Conservation (phyloP, 1,284 basidiomycete species). For the Cryptococcus sp. region DNA sequence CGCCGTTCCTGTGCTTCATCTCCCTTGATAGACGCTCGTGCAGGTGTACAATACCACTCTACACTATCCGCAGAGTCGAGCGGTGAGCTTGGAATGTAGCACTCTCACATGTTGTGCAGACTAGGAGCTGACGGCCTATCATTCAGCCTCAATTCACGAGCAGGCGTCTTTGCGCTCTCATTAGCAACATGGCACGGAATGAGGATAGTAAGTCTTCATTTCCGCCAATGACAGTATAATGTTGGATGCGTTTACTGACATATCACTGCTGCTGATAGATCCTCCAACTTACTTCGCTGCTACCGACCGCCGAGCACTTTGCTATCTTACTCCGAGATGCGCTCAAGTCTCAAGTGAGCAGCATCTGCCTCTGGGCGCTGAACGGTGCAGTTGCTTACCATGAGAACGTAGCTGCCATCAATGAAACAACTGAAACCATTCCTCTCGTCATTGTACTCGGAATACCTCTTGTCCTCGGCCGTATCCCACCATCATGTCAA, state of each 20-base stretch:
- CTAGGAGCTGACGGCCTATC: background rate
- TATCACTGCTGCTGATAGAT: slow-evolving; percentile 61
- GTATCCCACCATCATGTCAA: background rate
- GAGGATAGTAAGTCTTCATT: slow-evolving; percentile 72
- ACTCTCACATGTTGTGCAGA: too few species aligned
- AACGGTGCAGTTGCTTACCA: background rate
- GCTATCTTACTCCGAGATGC: slow-evolving; percentile 85
- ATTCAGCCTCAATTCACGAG: slow-evolving; percentile 70
- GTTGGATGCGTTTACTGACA: background rate
- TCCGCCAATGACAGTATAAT: too few species aligned
- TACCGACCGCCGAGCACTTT: slow-evolving; percentile 93
- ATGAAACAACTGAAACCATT: slow-evolving; percentile 95
- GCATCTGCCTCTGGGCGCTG: background rate
- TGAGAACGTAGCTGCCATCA: slow-evolving; percentile 65
- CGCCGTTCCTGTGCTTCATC: slow-evolving; percentile 87
- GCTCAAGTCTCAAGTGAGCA: slow-evolving; percentile 72
- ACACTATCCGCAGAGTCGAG: slow-evolving; percentile 93
- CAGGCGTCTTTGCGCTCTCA: slow-evolving; percentile 92
- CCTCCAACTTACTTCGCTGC: slow-evolving; percentile 91
- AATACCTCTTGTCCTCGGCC: slow-evolving; percentile 66
- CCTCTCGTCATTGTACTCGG: slow-evolving; percentile 90
- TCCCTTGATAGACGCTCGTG: slow-evolving; percentile 92
- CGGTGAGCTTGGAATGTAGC: slow-evolving; percentile 52
- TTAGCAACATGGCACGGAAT: slow-evolving; percentile 93
- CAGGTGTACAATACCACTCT: slow-evolving; percentile 86